Evolutionary conservation across 140 eudicot genomes (phyloP).

Genomic region (Senecio squalidus): DNA sequence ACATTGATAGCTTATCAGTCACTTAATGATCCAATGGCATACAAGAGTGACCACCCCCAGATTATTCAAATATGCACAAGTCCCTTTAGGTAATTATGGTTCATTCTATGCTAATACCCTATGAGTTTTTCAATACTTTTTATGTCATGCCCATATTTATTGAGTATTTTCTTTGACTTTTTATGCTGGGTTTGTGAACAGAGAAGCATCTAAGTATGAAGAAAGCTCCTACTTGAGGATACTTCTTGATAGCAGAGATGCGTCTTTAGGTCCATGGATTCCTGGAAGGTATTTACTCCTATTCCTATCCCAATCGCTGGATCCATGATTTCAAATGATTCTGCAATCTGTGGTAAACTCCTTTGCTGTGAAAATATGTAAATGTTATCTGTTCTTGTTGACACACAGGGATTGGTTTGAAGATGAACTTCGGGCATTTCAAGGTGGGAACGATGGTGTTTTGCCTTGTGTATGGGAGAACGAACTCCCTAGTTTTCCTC

Average conservation of each 20-base stretch:
- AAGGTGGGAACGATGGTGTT: slow-evolving; percentile 94
- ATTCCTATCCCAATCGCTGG: background rate
- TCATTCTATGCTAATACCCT: slow-evolving; percentile 4
- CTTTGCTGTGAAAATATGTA: background rate
- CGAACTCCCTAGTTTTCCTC: slow-evolving; percentile 87
- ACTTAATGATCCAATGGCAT: slow-evolving; percentile 76
- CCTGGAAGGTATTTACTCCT: slow-evolving; percentile 84
- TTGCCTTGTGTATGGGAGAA: slow-evolving; percentile 95
- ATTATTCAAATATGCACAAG: slow-evolving; percentile 80
- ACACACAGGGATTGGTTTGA: slow-evolving; percentile 89
- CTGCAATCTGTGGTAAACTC: slow-evolving; percentile 6
- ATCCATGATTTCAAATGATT: slow-evolving; percentile 3
- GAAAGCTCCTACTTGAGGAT: slow-evolving; percentile 94
- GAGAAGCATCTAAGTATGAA: slow-evolving; percentile 78
- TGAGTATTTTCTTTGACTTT: slow-evolving; percentile 4
- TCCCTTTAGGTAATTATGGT: slow-evolving; percentile 66
- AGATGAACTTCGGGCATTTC: slow-evolving; percentile 97
- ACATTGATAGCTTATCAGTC: slow-evolving; percentile 66
- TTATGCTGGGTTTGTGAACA: slow-evolving; percentile 33
- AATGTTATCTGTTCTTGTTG: slow-evolving; percentile 16
- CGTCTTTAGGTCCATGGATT: slow-evolving; percentile 97
- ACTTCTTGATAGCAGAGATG: slow-evolving; percentile 92
- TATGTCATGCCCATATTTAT: slow-evolving; percentile 13
- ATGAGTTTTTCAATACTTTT: slow-evolving; percentile 5
- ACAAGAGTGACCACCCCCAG: slow-evolving; percentile 70